These are phyloP conservation scores for Didymella exigua DNA, from an alignment of 2,329 filamentous ascomycete species.

Conservation along the genomic window DNA sequence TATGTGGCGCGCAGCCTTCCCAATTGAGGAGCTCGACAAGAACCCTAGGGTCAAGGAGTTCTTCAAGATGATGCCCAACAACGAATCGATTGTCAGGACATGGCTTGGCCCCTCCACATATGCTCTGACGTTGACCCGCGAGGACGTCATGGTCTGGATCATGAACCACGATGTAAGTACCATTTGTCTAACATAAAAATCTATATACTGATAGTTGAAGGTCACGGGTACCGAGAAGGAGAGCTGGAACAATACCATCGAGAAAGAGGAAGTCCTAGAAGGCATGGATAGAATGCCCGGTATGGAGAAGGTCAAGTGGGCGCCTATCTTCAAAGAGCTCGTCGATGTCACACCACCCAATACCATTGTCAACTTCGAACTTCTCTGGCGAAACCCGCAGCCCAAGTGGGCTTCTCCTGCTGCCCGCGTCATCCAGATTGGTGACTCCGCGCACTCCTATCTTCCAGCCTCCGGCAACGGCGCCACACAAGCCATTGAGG, in stretches of 20 bases:
- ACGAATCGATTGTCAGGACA: constrained; percentile 54
- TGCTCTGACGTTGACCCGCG: constrained; percentile 53
- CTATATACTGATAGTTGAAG: constrained; percentile 30
- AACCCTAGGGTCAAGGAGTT: constrained; percentile 55
- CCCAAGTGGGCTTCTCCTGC: constrained; percentile 52
- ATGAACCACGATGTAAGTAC: constrained; percentile 54
- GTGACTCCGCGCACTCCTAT: constrained; percentile 54
- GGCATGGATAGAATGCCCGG: constrained; percentile 54
- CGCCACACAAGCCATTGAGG: constrained; percentile 56
- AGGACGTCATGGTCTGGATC: constrained; percentile 58
- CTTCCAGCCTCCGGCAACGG: constrained; percentile 54
- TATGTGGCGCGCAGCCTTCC: constrained; percentile 51
- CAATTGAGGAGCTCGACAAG: constrained; percentile 52
- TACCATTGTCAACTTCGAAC: constrained; percentile 57
- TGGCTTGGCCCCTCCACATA: constrained; percentile 54
- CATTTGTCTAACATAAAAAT: neutral
- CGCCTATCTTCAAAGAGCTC: constrained; percentile 53
- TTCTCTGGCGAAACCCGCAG: constrained; percentile 56
- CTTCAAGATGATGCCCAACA: constrained; percentile 51
- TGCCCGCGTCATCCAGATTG: constrained; percentile 53
- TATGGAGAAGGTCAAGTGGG: constrained; percentile 51
- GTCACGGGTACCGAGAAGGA: constrained; percentile 54
- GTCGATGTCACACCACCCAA: constrained; percentile 53
- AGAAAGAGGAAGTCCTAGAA: constrained; percentile 52
- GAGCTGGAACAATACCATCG: constrained; percentile 56